These are phyloP conservation scores for Ambrosia hybrid DNA, from an alignment of 140 eudicot genomes.

Conservation along the genomic window DNA sequence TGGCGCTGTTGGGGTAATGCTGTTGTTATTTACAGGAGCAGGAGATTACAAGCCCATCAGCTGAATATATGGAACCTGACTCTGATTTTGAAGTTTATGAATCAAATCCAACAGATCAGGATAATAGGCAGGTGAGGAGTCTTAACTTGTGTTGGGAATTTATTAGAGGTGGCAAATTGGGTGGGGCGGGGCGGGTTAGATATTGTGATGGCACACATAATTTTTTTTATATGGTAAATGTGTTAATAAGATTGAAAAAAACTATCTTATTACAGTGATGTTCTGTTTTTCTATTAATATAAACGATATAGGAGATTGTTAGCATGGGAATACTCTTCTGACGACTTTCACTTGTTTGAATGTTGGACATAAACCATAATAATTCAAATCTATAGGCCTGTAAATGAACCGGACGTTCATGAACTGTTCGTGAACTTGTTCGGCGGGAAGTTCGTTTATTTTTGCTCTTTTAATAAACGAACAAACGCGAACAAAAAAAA, in stretches of 20 bases:
- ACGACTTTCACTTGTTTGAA: conserved; percentile 15
- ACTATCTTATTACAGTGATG: neutral
- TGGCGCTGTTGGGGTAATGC: neutral
- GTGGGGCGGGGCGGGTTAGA: conserved; percentile 13
- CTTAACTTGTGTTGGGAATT: conserved; percentile 1
- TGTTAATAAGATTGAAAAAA: neutral
- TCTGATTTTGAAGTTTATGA: conserved; percentile 28
- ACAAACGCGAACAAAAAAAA: too few species aligned
- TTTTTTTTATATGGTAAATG: neutral
- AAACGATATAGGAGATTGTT: neutral
- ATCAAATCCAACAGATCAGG: conserved; percentile 26
- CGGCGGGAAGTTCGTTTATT: too few species aligned
- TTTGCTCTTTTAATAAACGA: too few species aligned
- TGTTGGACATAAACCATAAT: neutral
- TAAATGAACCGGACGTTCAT: too few species aligned
- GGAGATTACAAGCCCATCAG: conserved; percentile 24
- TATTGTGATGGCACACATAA: neutral
- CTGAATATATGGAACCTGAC: conserved; percentile 31
- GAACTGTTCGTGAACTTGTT: too few species aligned
- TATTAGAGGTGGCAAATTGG: conserved; percentile 4
- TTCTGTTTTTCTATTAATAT: neutral
- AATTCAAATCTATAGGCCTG: too few species aligned
- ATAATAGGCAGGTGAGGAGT: conserved; percentile 31
- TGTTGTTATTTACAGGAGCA: conserved; percentile 35
- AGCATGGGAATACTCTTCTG: neutral